Conservation (phyloP, 164 flowering plant species). For the Liriodendron chinense region DNA sequence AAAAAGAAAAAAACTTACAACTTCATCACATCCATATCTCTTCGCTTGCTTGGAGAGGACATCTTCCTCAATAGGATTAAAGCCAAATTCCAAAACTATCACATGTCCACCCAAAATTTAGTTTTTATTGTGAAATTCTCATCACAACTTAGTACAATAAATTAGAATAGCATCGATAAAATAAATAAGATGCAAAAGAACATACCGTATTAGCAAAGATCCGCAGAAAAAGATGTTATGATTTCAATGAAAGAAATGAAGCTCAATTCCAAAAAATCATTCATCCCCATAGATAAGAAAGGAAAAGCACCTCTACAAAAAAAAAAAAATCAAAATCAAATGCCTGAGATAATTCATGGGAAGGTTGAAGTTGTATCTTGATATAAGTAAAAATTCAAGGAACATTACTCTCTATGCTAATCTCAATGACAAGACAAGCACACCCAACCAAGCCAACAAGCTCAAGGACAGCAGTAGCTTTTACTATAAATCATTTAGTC, state of each 20-base stretch:
- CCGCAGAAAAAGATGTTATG: neutral
- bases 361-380: neutral
- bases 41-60: conserved; percentile 56
- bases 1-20: conserved; percentile 28
- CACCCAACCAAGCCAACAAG: no score
- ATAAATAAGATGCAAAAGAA: neutral
- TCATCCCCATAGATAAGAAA: neutral
- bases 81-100: conserved; percentile 9
- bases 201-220: neutral
- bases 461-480: no score
- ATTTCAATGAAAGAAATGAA: neutral
- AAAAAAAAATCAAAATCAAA: neutral
- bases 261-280: neutral
- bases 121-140: neutral
- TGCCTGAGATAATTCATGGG: neutral
- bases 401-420: neutral
- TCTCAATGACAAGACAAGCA: no score
- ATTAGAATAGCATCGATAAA: neutral
- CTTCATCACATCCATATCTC: conserved; percentile 62
- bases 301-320: neutral
- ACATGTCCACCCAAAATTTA: conserved; percentile 4
- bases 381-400: neutral
- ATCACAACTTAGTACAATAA: conserved; percentile 4
- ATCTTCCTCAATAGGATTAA: conserved; percentile 19
- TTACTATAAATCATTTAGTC: no score